phyloP scores from a whole-genome alignment of 345 rosid species.

The Lagerstroemia speciosa region DNA sequence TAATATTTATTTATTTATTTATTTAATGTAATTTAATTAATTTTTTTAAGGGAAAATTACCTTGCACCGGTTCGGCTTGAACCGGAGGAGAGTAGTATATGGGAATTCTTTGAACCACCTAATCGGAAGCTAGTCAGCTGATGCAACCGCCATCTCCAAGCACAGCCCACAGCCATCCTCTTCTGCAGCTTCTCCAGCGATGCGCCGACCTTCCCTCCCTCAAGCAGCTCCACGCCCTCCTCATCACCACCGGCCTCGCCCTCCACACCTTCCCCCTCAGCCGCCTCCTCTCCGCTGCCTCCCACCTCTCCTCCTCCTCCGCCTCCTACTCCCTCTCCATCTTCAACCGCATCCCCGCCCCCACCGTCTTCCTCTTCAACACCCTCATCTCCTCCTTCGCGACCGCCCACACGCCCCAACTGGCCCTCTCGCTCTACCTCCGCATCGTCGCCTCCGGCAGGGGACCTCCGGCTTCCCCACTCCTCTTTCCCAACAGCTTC shows the following conservation, averaged over 20 bases:
- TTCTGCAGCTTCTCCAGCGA: constrained; percentile 29
- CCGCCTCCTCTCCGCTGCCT: constrained; percentile 37
- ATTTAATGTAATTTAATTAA: too few relatives aligned
- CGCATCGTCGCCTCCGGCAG: constrained; percentile 15
- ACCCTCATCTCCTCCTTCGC: constrained; percentile 41
- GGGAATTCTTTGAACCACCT: too few relatives aligned
- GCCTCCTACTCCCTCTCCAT: constrained; percentile 37
- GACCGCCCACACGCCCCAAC: constrained; percentile 15
- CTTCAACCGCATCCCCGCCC: constrained; percentile 37
- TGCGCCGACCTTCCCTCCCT: constrained; percentile 34
- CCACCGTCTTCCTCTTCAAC: constrained; percentile 52
- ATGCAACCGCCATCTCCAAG: constrained; percentile 14
- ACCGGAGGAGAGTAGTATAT: too few relatives aligned
- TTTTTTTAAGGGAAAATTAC: too few relatives aligned
- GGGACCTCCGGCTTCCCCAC: not conserved
- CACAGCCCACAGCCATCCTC: constrained; percentile 23
- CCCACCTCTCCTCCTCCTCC: constrained; percentile 25
- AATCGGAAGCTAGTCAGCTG: not conserved
- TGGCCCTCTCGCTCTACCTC: constrained; percentile 42
- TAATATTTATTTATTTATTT: too few relatives aligned
- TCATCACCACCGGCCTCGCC: constrained; percentile 38
- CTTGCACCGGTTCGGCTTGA: too few relatives aligned
- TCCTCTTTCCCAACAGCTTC: constrained; percentile 33
- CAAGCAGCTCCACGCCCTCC: constrained; percentile 45
- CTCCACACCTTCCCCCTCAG: constrained; percentile 60